These are phyloP conservation scores for Leishmania braziliensis DNA, from an alignment of 208 protist species.

Conservation along the genomic window DNA sequence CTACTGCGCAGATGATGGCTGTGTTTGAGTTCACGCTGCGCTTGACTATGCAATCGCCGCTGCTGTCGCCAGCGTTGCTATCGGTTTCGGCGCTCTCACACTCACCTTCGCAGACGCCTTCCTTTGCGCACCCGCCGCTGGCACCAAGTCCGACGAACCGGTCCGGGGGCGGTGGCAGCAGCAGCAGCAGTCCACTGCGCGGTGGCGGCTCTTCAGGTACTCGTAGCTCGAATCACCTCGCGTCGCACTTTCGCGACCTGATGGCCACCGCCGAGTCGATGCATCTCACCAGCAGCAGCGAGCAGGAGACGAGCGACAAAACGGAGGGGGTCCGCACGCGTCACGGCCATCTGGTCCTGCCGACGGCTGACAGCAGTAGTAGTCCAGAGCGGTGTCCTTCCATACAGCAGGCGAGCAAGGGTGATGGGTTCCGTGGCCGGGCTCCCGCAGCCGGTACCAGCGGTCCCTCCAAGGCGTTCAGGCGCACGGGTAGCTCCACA, in stretches of 20 bases:
- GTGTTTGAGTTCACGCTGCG: conserved; percentile 58
- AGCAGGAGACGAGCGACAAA: conserved; percentile 2
- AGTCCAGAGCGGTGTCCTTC: background rate
- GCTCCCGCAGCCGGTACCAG: background rate
- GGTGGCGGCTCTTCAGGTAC: conserved; percentile 9
- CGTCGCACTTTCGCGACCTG: conserved; percentile 37
- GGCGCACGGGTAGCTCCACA: conserved; percentile 24
- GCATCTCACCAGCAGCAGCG: conserved; percentile 19
- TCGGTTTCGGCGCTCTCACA: background rate
- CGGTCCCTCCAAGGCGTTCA: conserved; percentile 6
- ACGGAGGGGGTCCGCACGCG: conserved; percentile 5
- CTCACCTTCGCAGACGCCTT: background rate
- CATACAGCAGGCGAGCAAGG: background rate
- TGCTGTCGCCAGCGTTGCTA: conserved; percentile 5
- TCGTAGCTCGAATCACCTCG: conserved; percentile 20
- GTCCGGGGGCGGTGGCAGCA: conserved; percentile 4
- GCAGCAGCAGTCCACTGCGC: conserved; percentile 22
- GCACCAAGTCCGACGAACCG: conserved; percentile 25
- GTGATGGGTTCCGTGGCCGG: background rate
- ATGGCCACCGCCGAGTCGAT: conserved; percentile 33
- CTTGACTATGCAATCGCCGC: conserved; percentile 12
- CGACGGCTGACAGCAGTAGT: background rate
- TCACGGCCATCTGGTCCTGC: background rate
- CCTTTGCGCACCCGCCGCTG: conserved; percentile 25
- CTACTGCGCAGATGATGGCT: conserved; percentile 58